Conservation (phyloP, 1,284 basidiomycete species). For the Papiliotrema fonsecae region DNA sequence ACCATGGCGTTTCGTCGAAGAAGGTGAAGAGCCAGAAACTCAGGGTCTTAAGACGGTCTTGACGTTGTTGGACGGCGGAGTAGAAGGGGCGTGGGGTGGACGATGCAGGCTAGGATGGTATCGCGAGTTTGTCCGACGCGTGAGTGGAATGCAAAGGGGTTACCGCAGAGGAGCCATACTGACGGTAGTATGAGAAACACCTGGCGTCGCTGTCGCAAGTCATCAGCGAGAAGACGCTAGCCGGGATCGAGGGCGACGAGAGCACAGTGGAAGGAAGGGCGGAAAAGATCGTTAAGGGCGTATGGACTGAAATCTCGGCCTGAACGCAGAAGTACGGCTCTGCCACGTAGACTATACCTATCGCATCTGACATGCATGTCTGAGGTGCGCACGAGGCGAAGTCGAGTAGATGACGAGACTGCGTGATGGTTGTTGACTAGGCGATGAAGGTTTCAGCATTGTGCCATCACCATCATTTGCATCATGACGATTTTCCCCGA, state of each 20-base stretch:
- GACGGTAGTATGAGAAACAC: constrained; percentile 23
- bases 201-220: constrained; percentile 23
- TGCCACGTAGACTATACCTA: no score
- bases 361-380: no score
- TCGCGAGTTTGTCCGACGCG: constrained; percentile 41
- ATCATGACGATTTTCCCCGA: no score
- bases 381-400: no score
- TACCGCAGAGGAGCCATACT: not conserved
- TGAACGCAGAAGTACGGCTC: no score
- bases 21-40: constrained; percentile 1
- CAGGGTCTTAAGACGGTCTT: constrained; percentile 36
- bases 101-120: constrained; percentile 42
- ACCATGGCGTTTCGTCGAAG: constrained; percentile 22
- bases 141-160: constrained; percentile 13
- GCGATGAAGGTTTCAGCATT: no score
- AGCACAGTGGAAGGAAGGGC: constrained; percentile 24
- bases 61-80: constrained; percentile 32
- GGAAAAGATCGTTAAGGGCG: constrained; percentile 25
- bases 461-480: no score
- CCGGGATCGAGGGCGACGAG: constrained; percentile 8
- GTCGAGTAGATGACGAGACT: no score
- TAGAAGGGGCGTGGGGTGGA: constrained; percentile 36
- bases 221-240: constrained; percentile 22
- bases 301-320: constrained; percentile 18
- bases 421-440: no score